A percentile compares a stretch with the other conserved stretches of the same genome.
phyloP scores from a whole-genome alignment of 177 flowering plant species.

The Tripterygium wilfordii region DNA sequence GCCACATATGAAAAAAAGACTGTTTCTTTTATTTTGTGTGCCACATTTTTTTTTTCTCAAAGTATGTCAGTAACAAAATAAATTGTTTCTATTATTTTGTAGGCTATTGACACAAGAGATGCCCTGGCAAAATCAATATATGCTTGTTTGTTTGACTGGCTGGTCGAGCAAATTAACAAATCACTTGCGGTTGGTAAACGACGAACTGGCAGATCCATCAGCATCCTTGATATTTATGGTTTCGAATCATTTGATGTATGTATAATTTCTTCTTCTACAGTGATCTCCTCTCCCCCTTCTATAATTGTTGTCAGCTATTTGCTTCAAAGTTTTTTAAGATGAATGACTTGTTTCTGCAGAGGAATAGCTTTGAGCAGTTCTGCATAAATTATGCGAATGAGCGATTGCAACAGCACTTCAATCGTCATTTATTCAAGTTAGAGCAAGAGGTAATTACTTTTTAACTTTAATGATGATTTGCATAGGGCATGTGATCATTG shows the following conservation, averaged over 20 bases:
- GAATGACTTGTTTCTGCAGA: constrained; percentile 40
- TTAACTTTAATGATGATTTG: background rate
- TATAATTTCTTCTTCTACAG: constrained; percentile 1
- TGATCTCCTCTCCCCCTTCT: background rate
- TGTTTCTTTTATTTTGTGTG: too few relatives aligned
- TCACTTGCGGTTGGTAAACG: constrained; percentile 93
- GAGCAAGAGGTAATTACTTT: constrained; percentile 87
- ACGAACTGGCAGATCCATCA: constrained; percentile 91
- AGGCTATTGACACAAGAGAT: constrained; percentile 95
- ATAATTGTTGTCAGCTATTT: background rate
- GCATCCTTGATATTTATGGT: constrained; percentile 98
- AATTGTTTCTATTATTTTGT: constrained; percentile 11
- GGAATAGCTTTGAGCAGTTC: constrained; percentile 97
- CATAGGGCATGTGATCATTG: too few relatives aligned
- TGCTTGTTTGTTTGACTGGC: constrained; percentile 96
- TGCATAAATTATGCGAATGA: constrained; percentile 99
- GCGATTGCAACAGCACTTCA: constrained; percentile 96
- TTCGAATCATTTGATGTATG: constrained; percentile 96
- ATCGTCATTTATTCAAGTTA: constrained; percentile 94
- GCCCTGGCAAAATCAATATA: constrained; percentile 97
- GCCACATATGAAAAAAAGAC: too few relatives aligned
- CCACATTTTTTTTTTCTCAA: too few relatives aligned
- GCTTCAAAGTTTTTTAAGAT: background rate
- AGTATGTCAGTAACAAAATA: too few relatives aligned
- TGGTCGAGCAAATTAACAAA: constrained; percentile 92